Evolutionary conservation across 441 rosid genomes (phyloP), one percentile per base, ranked within the genome.

Genomic region (Hypseocharis bilobata): DNA sequence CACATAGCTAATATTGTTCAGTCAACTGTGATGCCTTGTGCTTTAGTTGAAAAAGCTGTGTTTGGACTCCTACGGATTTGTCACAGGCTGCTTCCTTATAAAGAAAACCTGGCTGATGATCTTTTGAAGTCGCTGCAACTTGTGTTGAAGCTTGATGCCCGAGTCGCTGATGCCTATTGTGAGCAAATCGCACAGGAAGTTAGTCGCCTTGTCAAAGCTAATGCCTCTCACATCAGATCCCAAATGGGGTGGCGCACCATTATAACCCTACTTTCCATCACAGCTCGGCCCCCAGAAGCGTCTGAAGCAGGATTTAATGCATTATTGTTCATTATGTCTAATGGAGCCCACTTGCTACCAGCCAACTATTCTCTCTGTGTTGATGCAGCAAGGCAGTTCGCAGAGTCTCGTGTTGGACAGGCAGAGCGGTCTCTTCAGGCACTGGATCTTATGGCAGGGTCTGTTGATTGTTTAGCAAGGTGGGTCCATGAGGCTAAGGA

Each of bases 271-370:
- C 89, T 90, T 59, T 92, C 97, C 64, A 82, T 88, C 65, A 90
- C 98, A 60, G 97, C 97, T 17, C 80, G 91, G 56, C 96, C 88
- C 63, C 97, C 96, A 13, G 98, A 92, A 84, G 97, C 98, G 69
- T 88, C 97, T 20, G 92, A 87, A 76, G 84, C 88, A 47, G 97
- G 98, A 70, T 92, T 92, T 55, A 83, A 84, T 64, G 87, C 97
- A 0, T 68, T 92, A 1, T 75, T 84, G 19, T 92, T 88, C 69
- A 85, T 88, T 32, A 86, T 92, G 94, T 73, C 84, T 51, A 90
- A 88, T 73, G 98, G 98, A 68, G 81, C 82, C 16, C 86, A 86
- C 74, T 64, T 92, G 72, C 75, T 81, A 49, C 92, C 94, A 13
- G 84, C 89, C 57, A 92, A 88, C 69, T 92, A 90, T 62, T 71